These are phyloP conservation scores for Lycium ferocissimum DNA, from an alignment of 257 asterid species.

Conservation along the genomic window DNA sequence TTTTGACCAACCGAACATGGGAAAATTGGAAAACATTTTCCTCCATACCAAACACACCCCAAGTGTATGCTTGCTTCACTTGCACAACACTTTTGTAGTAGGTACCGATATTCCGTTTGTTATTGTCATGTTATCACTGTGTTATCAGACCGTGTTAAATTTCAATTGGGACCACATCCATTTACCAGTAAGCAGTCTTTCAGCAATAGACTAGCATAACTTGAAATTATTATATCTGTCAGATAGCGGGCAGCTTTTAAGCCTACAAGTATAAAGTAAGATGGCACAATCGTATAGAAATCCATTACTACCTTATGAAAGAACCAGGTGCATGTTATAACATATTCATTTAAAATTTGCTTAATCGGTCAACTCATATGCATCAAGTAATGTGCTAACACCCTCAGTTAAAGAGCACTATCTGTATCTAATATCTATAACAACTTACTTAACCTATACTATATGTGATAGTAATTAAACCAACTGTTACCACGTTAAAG, in stretches of 20 bases:
- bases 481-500: background rate
- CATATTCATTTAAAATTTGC: background rate
- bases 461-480: background rate
- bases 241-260: background rate
- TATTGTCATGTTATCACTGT: background rate
- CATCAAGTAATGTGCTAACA: conserved; percentile 12
- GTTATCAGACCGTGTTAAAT: background rate
- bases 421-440: background rate
- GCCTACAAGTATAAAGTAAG: background rate
- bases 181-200: background rate
- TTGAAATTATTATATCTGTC: conserved; percentile 19
- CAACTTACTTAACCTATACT: background rate
- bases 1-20: too few species aligned
- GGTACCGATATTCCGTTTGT: background rate
- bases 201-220: conserved; percentile 15
- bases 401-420: conserved; percentile 6
- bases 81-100: background rate
- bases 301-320: background rate
- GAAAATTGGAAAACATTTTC: too few species aligned
- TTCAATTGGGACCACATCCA: background rate
- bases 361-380: background rate
- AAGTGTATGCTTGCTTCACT: background rate
- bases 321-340: background rate
- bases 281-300: background rate
- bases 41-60: too few species aligned